Base-by-base conservation (phyloP, 2,329 filamentous ascomycete species). In the Fusarium sambucinum region DNA sequence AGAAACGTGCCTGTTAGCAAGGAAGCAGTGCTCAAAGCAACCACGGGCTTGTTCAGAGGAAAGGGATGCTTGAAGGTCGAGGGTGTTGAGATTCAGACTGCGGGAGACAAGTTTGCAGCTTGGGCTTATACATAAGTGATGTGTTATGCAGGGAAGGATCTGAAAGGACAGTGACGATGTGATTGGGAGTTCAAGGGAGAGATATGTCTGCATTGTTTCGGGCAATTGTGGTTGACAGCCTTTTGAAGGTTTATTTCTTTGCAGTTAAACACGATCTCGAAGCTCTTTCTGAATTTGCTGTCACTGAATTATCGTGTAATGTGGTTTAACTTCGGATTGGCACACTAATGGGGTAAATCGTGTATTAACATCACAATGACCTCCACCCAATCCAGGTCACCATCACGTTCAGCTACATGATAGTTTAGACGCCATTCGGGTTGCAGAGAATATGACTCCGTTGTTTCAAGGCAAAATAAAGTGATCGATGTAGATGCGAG, bases 91-190 rank as follows among this genome's bases (percentile, higher is more conserved):
- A 71, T 80, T 13, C 69, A 73, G 11, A 52, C 64, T 17, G 72
- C 69, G 1, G 69, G 67, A 2, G 68, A 69, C 17, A 30, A 73
- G 2, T 68, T 74, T 60, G 81, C 80, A 5, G 77, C 77, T 27
- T 83, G 78, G 78, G 76, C 81, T 54, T 83, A 83, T 55, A 72
- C 71, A n/a, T 81, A 59, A 75, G 23, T 9, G 11, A 5, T 17
- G 17, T 19, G 10, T 6, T 21, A 38, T 9, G 12, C n/a, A 32
- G 21, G 2, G 16, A 4, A 17, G n/a, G 21, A 10, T 38, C 4
- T 33, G n/a, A 2, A 16, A n/a, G 25, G 16, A 11, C 8, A 16
- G 33, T 14, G 17, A 11, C 9, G 38, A 35, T 41, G 44, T 58
- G 29, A 16, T 35, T 30, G 19, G 19, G 29, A 59, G 44, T 41